Percentiles rank a stretch among this genome's conserved stretches.
Evolutionary conservation across 768 basidiomycete genomes (phyloP).

Genomic region (Hygrophorus russula): DNA sequence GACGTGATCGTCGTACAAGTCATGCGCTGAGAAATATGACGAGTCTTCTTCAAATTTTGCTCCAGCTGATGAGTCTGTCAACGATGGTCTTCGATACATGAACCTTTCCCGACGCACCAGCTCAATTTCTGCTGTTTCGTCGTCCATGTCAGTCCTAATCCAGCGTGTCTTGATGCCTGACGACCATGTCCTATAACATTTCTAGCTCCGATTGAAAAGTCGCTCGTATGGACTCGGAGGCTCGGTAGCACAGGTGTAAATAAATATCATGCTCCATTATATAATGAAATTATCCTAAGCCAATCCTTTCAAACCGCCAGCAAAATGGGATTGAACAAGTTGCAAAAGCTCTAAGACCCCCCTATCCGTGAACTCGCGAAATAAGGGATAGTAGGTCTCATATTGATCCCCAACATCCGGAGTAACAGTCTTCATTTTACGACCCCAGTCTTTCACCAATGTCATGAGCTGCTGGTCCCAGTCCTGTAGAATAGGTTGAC

Average conservation of each 20-base stretch:
- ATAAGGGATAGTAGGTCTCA: neutral
- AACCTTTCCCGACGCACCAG: conserved; percentile 26
- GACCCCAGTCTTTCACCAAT: neutral
- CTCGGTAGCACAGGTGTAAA: neutral
- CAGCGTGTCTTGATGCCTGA: too few species aligned
- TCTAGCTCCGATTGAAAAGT: neutral
- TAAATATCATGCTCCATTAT: too few species aligned
- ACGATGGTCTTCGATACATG: too few species aligned
- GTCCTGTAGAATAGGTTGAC: neutral
- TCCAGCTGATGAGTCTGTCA: conserved; percentile 45
- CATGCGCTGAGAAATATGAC: conserved; percentile 79
- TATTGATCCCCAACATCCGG: too few species aligned
- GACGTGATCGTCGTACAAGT: too few species aligned
- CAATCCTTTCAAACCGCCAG: neutral
- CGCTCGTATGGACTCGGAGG: neutral
- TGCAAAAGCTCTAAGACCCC: conserved; percentile 3
- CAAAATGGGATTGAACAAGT: neutral
- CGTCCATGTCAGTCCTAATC: too few species aligned
- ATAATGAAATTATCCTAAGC: too few species aligned
- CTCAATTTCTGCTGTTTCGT: conserved; percentile 70
- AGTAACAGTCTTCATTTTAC: too few species aligned
- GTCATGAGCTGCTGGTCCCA: conserved; percentile 1
- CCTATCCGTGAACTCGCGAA: conserved; percentile 2
- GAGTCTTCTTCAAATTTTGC: conserved; percentile 80
- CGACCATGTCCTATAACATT: too few species aligned